These are phyloP conservation scores for Sphaerostilbella broomeana DNA, from an alignment of 2,329 filamentous ascomycete genomes.

Conservation along the genomic window DNA sequence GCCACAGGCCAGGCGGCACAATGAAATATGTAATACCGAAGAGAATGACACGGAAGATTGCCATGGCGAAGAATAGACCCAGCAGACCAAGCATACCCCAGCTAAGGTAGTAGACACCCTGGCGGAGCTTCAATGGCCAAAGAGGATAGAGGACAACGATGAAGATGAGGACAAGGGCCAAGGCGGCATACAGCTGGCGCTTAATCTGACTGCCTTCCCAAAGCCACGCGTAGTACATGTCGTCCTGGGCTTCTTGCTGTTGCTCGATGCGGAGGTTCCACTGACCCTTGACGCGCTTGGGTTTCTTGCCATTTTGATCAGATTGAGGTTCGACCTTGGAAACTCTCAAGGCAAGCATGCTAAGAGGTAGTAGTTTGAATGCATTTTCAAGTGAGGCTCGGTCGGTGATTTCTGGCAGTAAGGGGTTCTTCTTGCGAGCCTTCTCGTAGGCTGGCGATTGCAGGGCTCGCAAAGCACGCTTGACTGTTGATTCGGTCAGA, in stretches of 20 bases:
- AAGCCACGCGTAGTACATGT: constrained; percentile 94
- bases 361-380: constrained; percentile 92
- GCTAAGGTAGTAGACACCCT: constrained; percentile 94
- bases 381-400: constrained; percentile 83
- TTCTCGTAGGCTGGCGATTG: constrained; percentile 86
- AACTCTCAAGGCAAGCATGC: constrained; percentile 86
- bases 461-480: constrained; percentile 86
- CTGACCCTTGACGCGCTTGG: constrained; percentile 87
- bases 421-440: constrained; percentile 80
- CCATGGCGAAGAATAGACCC: constrained; percentile 94
- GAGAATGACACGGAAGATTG: constrained; percentile 89
- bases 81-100: constrained; percentile 88
- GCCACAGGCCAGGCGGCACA: constrained; percentile 83
- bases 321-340: constrained; percentile 65
- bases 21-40: constrained; percentile 90
- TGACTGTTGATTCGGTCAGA: constrained; percentile 54
- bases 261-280: constrained; percentile 96
- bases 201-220: constrained; percentile 93
- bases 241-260: constrained; percentile 81
- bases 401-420: constrained; percentile 82
- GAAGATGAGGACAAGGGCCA: constrained; percentile 78
- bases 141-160: constrained; percentile 89
- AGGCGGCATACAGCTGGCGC: constrained; percentile 82
- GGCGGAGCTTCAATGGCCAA: constrained; percentile 85
- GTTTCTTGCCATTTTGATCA: constrained; percentile 57